Conservation (phyloP, 768 basidiomycete genomes). For the Mycena venus region DNA sequence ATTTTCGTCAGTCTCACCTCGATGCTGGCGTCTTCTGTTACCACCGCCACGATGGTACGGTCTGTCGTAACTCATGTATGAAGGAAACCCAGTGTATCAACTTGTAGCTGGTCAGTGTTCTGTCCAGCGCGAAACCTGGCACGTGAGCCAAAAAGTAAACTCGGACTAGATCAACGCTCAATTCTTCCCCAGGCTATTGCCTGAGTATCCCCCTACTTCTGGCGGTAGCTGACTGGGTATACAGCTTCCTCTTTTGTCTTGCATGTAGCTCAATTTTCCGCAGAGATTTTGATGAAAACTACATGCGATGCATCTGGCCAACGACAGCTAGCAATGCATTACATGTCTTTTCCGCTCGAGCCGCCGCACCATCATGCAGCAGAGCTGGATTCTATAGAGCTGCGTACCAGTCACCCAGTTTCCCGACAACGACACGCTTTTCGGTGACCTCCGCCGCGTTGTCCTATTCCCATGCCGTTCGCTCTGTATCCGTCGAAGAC, state of each 20-base stretch:
- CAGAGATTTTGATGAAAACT: constrained; percentile 64
- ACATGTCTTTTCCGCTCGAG: constrained; percentile 30
- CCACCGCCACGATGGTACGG: constrained; percentile 58
- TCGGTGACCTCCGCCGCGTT: constrained; percentile 19
- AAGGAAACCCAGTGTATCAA: constrained; percentile 36
- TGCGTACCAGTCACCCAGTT: neutral
- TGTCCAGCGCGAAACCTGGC: neutral
- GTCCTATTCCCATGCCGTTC: constrained; percentile 12
- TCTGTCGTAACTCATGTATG: constrained; percentile 71
- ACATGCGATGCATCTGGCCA: constrained; percentile 81
- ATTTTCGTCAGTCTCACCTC: constrained; percentile 62
- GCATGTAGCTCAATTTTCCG: constrained; percentile 15
- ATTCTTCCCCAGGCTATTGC: constrained; percentile 10
- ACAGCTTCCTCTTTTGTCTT: neutral
- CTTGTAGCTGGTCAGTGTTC: constrained; percentile 14
- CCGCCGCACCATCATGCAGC: constrained; percentile 14
- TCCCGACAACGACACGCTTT: constrained; percentile 9
- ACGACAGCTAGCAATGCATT: constrained; percentile 61
- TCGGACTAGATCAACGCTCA: neutral
- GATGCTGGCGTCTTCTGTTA: constrained; percentile 58
- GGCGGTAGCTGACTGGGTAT: constrained; percentile 30
- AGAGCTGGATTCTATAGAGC: constrained; percentile 12
- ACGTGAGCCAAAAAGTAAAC: neutral
- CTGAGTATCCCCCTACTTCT: neutral
- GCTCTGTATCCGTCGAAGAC: constrained; percentile 13